Base-by-base conservation (phyloP, 176 grass and related monocot genomes). In the Juncus inflexus region DNA sequence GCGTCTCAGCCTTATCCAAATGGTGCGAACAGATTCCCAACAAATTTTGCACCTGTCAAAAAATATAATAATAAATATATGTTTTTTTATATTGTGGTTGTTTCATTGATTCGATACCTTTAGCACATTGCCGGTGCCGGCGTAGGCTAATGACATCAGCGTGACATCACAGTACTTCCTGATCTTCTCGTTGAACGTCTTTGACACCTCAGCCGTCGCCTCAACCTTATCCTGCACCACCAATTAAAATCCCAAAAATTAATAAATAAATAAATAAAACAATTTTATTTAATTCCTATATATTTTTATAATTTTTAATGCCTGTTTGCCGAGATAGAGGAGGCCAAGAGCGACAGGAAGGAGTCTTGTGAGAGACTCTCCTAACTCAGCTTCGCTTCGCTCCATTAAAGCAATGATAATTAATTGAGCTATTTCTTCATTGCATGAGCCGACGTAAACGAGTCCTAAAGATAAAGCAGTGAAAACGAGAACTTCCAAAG, bases 131-230 rank as follows among this genome's bases (percentile, higher is more conserved):
- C 94, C 88, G 57, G 94, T 99, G 80, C 94, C 94, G 39, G 94
- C 94, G 84, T 99, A 92, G 61, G 94, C 94, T 73, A 99, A 66
- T 12, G 94, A 92, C 85, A 99, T 83, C 42, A 99, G 85, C 35
- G 88, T 99, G 53, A 92, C 88, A 50, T 99, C 88, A 84, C 85
- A 86, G n/a, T 99, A 92, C 81, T 99, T 99, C 62, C 80, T 83
- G 56, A 99, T 99, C 82, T 99, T 99, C 63, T 99, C 88, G 64
- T 99, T 90, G 78, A 99, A 92, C 75, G 88, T 92, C 77, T 99
- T 99, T 15, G 85, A 86, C 66, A 99, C 94, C 66, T 99, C 94
- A 42, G 85, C 80, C 0, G 88, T 99, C 49, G 94, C 94, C 62
- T 92, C 94, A 12, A 90, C 89, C 57, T 60, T 89, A 50, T 92